Percentiles rank a stretch among this genome's conserved stretches.
Evolutionary conservation across 257 asterid genomes (phyloP).

Genomic region (Asclepias syriaca): DNA sequence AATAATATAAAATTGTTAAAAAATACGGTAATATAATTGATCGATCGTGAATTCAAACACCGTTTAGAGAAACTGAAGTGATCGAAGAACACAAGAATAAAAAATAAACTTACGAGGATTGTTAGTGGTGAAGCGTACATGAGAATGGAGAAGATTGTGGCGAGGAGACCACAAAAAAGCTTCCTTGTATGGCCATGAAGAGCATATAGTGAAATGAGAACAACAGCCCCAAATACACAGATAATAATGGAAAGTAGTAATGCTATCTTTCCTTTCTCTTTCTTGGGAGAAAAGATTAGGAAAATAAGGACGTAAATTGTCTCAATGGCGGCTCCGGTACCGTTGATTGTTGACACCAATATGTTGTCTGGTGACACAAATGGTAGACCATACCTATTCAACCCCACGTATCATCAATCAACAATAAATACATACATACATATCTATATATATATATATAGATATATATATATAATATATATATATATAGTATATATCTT

Average conservation of each 20-base stretch:
- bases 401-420: neutral
- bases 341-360: conserved; percentile 64
- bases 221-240: conserved; percentile 39
- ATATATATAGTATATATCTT: too few relatives aligned
- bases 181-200: conserved; percentile 59
- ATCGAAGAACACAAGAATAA: too few relatives aligned
- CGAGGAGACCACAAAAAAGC: conserved; percentile 63
- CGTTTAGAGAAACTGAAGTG: too few relatives aligned
- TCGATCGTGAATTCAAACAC: too few relatives aligned
- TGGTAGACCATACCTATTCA: conserved; percentile 77
- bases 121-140: conserved; percentile 87
- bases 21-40: too few relatives aligned
- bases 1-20: too few relatives aligned
- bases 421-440: neutral
- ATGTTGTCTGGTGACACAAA: conserved; percentile 85
- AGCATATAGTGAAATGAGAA: conserved; percentile 50
- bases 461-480: too few relatives aligned
- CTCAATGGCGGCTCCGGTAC: conserved; percentile 66
- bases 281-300: conserved; percentile 49
- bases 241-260: conserved; percentile 42
- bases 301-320: conserved; percentile 47
- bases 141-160: conserved; percentile 71
- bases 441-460: too few relatives aligned
- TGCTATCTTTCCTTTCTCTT: conserved; percentile 52
- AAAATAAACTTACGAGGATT: conserved; percentile 51